Conservation (phyloP, 1,139 yeast species). For the Sugiyamaella pinicola region DNA sequence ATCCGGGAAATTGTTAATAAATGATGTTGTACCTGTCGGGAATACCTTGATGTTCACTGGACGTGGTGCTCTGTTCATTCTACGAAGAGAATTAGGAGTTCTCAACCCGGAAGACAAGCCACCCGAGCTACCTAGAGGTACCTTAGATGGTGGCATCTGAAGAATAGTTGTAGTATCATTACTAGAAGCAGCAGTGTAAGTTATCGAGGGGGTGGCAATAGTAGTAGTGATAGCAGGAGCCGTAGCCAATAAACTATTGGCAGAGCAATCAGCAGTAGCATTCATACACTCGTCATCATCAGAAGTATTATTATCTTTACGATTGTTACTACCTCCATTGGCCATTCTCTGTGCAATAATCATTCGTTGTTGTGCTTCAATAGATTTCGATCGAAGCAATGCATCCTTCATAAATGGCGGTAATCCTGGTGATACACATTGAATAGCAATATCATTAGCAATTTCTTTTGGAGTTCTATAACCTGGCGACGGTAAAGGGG, state of each 20-base stretch:
- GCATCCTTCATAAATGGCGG: conserved; percentile 43
- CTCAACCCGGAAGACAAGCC: conserved; percentile 2
- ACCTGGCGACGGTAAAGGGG: conserved; percentile 21
- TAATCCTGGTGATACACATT: conserved; percentile 47
- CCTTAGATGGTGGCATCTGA: conserved; percentile 2
- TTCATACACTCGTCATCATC: conserved; percentile 8
- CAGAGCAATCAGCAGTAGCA: background rate
- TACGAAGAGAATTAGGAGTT: conserved; percentile 21
- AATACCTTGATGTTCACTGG: conserved; percentile 29
- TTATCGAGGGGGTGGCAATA: background rate
- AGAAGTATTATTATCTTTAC: background rate
- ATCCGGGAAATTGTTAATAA: conserved; percentile 17
- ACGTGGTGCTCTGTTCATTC: conserved; percentile 25
- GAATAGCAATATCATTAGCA: conserved; percentile 41
- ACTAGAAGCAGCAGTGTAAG: background rate
- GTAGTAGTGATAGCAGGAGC: background rate
- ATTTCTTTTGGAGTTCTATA: conserved; percentile 40
- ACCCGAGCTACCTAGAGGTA: background rate
- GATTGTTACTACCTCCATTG: background rate
- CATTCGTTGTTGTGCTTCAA: conserved; percentile 44
- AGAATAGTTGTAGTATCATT: background rate
- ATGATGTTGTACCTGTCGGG: conserved; percentile 18
- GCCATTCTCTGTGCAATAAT: conserved; percentile 37
- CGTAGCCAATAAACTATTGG: too few relatives aligned
- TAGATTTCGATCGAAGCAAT: conserved; percentile 39